A percentile compares a stretch with the other conserved stretches of the same genome.
phyloP scores from a whole-genome alignment of 2,329 filamentous ascomycete genomes.

The Pseudogymnoascus sp. region DNA sequence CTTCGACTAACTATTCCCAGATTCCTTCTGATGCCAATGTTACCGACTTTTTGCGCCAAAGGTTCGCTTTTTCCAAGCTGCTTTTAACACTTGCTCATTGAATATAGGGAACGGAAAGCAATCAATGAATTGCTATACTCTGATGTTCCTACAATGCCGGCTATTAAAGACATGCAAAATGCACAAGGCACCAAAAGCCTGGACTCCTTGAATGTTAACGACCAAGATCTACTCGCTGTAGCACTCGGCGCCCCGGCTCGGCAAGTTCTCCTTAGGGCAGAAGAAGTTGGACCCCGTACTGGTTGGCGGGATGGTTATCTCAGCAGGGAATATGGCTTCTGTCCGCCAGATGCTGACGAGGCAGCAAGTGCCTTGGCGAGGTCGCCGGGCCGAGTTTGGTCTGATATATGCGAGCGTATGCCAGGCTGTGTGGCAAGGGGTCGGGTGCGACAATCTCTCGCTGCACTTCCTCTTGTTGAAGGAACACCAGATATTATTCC shows the following conservation, averaged over 20 bases:
- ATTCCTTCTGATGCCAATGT: constrained; percentile 40
- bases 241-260: constrained; percentile 47
- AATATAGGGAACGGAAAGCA: constrained; percentile 35
- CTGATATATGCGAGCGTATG: constrained; percentile 47
- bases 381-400: constrained; percentile 47
- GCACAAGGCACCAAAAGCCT: constrained; percentile 37
- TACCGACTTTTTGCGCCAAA: constrained; percentile 40
- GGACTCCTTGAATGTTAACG: constrained; percentile 40
- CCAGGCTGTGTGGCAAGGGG: constrained; percentile 44
- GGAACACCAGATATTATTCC: constrained; percentile 44
- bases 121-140: constrained; percentile 24
- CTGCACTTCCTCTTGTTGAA: constrained; percentile 41
- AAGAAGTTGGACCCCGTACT: constrained; percentile 43
- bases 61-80: constrained; percentile 24
- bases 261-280: constrained; percentile 46
- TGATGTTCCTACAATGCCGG: constrained; percentile 21
- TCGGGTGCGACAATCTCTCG: constrained; percentile 43
- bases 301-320: constrained; percentile 50
- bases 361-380: constrained; percentile 39
- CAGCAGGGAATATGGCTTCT: constrained; percentile 45
- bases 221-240: constrained; percentile 43
- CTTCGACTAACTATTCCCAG: constrained; percentile 21
- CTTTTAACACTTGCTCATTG: constrained; percentile 6
- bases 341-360: constrained; percentile 44
- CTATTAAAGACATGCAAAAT: constrained; percentile 43